Evolutionary conservation across 1,284 basidiomycete genomes (phyloP).

Genomic region (Ustilago crameri): DNA sequence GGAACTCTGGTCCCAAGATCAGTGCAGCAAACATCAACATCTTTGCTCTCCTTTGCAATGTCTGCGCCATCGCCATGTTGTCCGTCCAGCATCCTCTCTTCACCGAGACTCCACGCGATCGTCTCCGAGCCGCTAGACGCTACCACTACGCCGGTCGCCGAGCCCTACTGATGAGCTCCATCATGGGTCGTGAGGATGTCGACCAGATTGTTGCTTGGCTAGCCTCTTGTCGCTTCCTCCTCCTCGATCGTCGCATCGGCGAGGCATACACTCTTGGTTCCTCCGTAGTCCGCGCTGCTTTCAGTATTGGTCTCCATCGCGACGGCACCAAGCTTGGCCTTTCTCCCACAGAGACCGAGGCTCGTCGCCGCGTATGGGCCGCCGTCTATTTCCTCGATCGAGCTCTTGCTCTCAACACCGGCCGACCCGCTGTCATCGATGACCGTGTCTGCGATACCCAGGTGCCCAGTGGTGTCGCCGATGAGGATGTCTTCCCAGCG

Average conservation of each 20-base stretch:
- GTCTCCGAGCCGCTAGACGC: conserved; percentile 43
- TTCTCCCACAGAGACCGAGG: conserved; percentile 47
- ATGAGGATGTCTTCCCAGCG: conserved; percentile 47
- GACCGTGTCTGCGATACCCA: conserved; percentile 57
- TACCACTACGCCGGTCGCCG: conserved; percentile 51
- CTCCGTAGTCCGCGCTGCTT: conserved; percentile 51
- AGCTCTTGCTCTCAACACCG: conserved; percentile 50
- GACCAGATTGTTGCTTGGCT: conserved; percentile 54
- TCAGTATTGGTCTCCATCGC: conserved; percentile 63
- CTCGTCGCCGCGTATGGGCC: conserved; percentile 59
- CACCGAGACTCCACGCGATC: conserved; percentile 30
- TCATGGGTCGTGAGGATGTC: conserved; percentile 55
- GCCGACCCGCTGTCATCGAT: conserved; percentile 59
- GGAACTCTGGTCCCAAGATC: conserved; percentile 52
- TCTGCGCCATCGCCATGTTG: conserved; percentile 49
- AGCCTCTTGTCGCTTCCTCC: conserved; percentile 54
- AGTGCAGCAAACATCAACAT: conserved; percentile 56
- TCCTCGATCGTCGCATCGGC: conserved; percentile 57
- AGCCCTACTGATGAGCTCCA: conserved; percentile 48
- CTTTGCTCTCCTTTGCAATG: conserved; percentile 54
- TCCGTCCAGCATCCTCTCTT: conserved; percentile 37
- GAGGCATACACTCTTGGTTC: conserved; percentile 54
- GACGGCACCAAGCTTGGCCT: conserved; percentile 59
- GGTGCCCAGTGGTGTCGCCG: conserved; percentile 45
- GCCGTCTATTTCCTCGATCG: conserved; percentile 54